phyloP scores from a whole-genome alignment of 2,329 filamentous ascomycete species.

The Microcyclospora pomicola region DNA sequence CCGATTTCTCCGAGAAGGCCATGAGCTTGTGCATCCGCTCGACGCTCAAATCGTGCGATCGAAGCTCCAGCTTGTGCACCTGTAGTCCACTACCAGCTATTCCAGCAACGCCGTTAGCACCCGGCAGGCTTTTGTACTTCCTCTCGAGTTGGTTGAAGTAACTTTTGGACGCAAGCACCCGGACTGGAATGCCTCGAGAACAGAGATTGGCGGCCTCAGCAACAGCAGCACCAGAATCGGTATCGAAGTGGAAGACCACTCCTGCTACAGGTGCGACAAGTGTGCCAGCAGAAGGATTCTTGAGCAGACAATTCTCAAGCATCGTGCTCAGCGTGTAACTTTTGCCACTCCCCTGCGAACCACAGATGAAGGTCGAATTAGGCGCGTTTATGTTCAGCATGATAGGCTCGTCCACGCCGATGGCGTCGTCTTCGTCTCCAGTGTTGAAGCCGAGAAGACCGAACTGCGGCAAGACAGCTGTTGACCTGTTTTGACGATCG shows the following conservation, averaged over 20 bases:
- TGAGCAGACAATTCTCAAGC: conserved; percentile 45
- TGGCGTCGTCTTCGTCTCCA: conserved; percentile 2
- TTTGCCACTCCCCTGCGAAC: conserved; percentile 49
- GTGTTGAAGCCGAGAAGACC: conserved; percentile 15
- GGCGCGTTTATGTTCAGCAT: conserved; percentile 42
- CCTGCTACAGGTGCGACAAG: conserved; percentile 42
- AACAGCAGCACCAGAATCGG: conserved; percentile 32
- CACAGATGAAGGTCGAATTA: conserved; percentile 48
- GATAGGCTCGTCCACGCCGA: conserved; percentile 18
- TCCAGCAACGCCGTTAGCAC: conserved; percentile 19
- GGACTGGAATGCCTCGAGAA: conserved; percentile 33
- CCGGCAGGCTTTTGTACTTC: conserved; percentile 29
- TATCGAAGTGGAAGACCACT: conserved; percentile 46
- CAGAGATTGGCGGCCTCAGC: conserved; percentile 46
- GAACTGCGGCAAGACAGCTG: conserved; percentile 13
- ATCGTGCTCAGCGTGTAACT: conserved; percentile 46
- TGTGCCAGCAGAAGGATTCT: conserved; percentile 27
- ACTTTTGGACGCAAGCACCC: conserved; percentile 38
- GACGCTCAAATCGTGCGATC: conserved; percentile 36
- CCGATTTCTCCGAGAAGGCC: conserved; percentile 31
- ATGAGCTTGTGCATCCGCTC: conserved; percentile 42
- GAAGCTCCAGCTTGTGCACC: conserved; percentile 34
- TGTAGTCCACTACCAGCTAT: conserved; percentile 18
- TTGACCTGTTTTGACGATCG: not conserved
- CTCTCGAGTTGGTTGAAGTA: conserved; percentile 30